These are phyloP conservation scores for Pueraria montana DNA, from an alignment of 306 rosid species.

Conservation along the genomic window DNA sequence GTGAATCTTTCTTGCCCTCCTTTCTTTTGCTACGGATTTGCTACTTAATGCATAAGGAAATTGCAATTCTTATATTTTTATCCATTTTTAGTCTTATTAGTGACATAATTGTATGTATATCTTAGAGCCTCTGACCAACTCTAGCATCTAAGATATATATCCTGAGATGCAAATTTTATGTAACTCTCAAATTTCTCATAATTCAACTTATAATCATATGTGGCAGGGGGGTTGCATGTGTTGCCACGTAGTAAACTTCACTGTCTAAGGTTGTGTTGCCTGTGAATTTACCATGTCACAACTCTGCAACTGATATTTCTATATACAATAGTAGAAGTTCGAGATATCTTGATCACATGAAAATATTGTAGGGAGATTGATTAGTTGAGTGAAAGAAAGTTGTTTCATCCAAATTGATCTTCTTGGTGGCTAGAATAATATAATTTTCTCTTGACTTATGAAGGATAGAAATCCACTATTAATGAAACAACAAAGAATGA, in stretches of 20 bases:
- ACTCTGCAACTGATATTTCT: background rate
- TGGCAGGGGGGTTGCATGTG: background rate
- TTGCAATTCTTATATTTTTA: background rate
- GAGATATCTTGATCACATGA: constrained; percentile 3
- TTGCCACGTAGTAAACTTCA: constrained; percentile 6
- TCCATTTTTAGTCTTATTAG: background rate
- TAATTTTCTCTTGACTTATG: constrained; percentile 13
- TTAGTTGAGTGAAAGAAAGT: background rate
- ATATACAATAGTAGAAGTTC: background rate
- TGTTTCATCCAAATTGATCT: constrained; percentile 24
- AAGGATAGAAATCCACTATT: constrained; percentile 2
- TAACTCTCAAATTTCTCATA: background rate
- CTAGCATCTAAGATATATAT: background rate
- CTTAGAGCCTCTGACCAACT: constrained; percentile 13
- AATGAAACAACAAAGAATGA: background rate
- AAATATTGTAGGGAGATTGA: constrained; percentile 20
- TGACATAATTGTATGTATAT: background rate
- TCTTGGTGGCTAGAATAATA: background rate
- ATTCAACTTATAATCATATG: background rate
- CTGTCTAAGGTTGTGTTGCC: constrained; percentile 6
- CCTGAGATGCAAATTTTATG: background rate
- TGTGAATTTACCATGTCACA: background rate
- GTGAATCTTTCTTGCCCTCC: no score
- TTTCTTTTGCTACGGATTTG: background rate
- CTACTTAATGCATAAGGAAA: constrained; percentile 10